A percentile compares a stretch with the other conserved stretches of the same genome.
Evolutionary conservation across 2,329 filamentous ascomycete species (phyloP).

Genomic region (Aureobasidium sp.): DNA sequence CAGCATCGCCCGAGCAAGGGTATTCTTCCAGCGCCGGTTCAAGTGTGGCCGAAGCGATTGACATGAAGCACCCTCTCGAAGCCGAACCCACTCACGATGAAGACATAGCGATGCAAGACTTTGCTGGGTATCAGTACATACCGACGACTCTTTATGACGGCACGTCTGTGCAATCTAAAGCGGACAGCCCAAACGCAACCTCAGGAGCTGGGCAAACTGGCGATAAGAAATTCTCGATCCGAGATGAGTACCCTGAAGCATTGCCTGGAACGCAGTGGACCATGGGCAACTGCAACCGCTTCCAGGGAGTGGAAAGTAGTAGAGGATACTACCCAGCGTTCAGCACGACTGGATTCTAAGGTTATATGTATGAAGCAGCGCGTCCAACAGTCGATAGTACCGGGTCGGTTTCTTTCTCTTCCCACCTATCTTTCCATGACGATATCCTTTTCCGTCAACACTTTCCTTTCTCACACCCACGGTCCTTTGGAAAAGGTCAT

Average conservation of each 20-base stretch:
- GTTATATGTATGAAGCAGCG: neutral
- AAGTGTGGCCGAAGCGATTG: constrained; percentile 27
- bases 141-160: constrained; percentile 30
- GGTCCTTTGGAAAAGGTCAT: neutral
- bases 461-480: neutral
- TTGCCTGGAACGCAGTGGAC: constrained; percentile 30
- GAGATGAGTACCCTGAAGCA: constrained; percentile 36
- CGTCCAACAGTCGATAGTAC: neutral
- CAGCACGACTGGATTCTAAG: constrained; percentile 33
- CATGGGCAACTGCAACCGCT: constrained; percentile 36
- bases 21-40: constrained; percentile 40
- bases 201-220: neutral
- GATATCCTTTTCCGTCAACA: neutral
- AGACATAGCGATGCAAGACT: constrained; percentile 36
- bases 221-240: constrained; percentile 29
- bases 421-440: neutral
- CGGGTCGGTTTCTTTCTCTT: neutral
- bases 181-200: neutral
- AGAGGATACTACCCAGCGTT: constrained; percentile 42
- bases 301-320: constrained; percentile 41
- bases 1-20: constrained; percentile 17
- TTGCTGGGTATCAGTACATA: constrained; percentile 42
- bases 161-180: constrained; percentile 1
- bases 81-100: constrained; percentile 36
- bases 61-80: constrained; percentile 30